Base-by-base conservation (phyloP, 78 protist species). In the Dictyostelium brefeldianum region DNA sequence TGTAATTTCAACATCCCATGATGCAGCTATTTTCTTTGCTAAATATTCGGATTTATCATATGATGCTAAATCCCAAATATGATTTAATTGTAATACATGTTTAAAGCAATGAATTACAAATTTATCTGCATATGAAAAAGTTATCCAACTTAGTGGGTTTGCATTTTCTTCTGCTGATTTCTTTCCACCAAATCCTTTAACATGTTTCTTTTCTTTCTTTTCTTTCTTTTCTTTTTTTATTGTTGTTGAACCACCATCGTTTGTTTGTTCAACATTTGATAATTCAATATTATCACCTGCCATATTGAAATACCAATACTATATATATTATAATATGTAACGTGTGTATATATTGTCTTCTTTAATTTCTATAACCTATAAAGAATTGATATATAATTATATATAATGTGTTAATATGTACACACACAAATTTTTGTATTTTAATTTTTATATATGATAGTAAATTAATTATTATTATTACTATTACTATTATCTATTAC, bases 31-130 rank as follows among this genome's bases (percentile, higher is more conserved):
- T 56, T 65, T 77, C 20, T 59, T 69, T 29, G 78, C n/a, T 20
- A 87, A 25, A 51, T 36, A 36, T 29, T 47, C 83, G 0, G 93
- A 69, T 47, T 53, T 74, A 77, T 87, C 93, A 54, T 62, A 87
- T 14, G 78, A 25, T 14, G 93, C 93, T 62, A 87, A 65, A 65
- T 87, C 70, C 84, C 85, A 77, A 65, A 87, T 74, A 77, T 87
- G 93, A 11, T 51, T 6, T 54, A 53, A 31, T 64, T 87, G 78
- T 25, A 87, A 77, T 25, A 87, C 93, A 65, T 87, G 50, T 62
- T 79, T 74, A 65, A 50, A 87, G 36, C 93, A 87, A 29, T 75
- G 80, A 81, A 81, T 46, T 31, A 87, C 67, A 65, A 87, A 87
- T 48, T 18, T 59, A 46, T 87, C 54, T 8, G 93, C 93, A 83